Percentiles rank a stretch among this genome's conserved stretches.
Evolutionary conservation across 139 green algal genomes (phyloP).

Genomic region (Picochlorum costavermella): DNA sequence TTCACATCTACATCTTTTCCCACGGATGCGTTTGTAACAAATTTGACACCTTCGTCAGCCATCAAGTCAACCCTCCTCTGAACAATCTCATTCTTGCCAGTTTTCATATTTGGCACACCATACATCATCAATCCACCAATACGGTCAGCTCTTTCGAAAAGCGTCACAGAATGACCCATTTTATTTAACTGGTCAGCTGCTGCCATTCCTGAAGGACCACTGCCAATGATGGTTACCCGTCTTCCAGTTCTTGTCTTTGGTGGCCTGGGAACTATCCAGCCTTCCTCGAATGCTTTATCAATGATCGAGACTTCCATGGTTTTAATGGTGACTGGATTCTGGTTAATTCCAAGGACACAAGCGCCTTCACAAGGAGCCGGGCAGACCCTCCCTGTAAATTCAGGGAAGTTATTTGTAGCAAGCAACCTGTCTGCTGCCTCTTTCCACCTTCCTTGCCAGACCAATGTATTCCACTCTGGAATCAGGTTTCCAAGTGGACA

Average conservation of each 20-base stretch:
- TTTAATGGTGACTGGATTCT: constrained; percentile 96
- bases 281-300: constrained; percentile 75
- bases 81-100: constrained; percentile 86
- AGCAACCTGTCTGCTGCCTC: constrained; percentile 86
- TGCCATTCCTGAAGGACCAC: constrained; percentile 82
- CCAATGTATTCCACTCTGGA: constrained; percentile 94
- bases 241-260: constrained; percentile 68
- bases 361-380: constrained; percentile 89
- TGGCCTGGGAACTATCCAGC: constrained; percentile 86
- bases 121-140: constrained; percentile 95
- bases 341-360: constrained; percentile 94
- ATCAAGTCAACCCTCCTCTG: constrained; percentile 92
- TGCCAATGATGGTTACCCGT: constrained; percentile 80
- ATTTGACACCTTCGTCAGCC: constrained; percentile 77
- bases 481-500: constrained; percentile 94
- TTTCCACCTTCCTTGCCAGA: constrained; percentile 83
- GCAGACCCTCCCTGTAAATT: constrained; percentile 93
- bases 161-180: constrained; percentile 75
- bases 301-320: constrained; percentile 67
- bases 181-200: constrained; percentile 98
- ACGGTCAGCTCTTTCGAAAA: constrained; percentile 90
- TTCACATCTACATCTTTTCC: constrained; percentile 49
- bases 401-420: constrained; percentile 98
- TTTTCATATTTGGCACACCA: constrained; percentile 97
- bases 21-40: constrained; percentile 70